Percentiles rank a stretch among this genome's conserved stretches.
These are phyloP conservation scores for Poa annua DNA, from an alignment of 176 grass and related monocot genomes.

Conservation along the genomic window DNA sequence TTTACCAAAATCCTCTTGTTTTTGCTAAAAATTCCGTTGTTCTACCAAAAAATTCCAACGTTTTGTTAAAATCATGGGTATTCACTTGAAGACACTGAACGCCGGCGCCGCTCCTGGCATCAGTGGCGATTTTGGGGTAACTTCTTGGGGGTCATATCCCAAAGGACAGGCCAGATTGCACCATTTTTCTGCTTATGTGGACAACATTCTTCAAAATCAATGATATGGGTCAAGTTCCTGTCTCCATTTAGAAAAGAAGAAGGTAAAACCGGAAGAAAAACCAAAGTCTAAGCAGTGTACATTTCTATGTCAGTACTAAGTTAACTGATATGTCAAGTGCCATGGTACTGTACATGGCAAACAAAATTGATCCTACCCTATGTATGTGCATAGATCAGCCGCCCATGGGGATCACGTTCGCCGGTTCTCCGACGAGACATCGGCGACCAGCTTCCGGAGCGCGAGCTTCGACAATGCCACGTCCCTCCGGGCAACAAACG, in stretches of 20 bases:
- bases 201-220: neutral
- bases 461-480: slow-evolving; percentile 19
- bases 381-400: neutral
- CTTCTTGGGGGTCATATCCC: too few species aligned
- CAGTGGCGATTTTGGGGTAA: too few species aligned
- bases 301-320: neutral
- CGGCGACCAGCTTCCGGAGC: slow-evolving; percentile 41
- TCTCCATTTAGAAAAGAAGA: neutral
- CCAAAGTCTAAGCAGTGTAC: neutral
- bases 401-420: neutral
- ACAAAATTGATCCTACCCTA: neutral
- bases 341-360: neutral
- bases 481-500: slow-evolving; percentile 43
- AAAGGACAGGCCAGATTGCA: too few species aligned
- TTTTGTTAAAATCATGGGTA: too few species aligned
- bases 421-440: neutral
- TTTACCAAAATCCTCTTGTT: too few species aligned
- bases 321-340: neutral
- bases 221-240: neutral
- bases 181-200: too few species aligned
- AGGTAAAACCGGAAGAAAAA: too few species aligned
- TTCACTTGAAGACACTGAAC: too few species aligned
- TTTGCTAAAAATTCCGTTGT: too few species aligned
- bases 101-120: too few species aligned
- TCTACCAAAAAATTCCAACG: too few species aligned